Base-by-base conservation (phyloP, 2,329 filamentous ascomycete species). In the Cladosporium sp. region DNA sequence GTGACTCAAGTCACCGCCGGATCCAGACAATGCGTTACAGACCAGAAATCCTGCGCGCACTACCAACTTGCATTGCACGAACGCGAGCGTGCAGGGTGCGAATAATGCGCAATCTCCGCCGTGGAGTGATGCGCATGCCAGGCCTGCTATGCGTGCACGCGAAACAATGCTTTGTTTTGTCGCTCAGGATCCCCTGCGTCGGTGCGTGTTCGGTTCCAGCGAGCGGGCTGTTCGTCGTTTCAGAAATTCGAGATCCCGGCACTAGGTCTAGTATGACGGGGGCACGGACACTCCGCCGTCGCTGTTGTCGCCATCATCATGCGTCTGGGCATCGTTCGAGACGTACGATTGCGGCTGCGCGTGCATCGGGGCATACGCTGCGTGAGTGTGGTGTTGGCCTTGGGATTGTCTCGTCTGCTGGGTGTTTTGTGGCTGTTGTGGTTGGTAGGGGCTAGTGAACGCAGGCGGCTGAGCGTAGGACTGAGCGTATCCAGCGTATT, bases 401-500 rank as follows among this genome's bases (percentile, higher is more conserved):
- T 36, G 59, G 46, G 43, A 2, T 23, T 62, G 59, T 36, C 59
- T n/a, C 14, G 46, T 34, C 32, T 54, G 59, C 18, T 62, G 59
- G 23, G 32, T 43, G 61, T 28, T 49, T 23, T 58, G 62, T 26
- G 51, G 2, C n/a, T 64, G 62, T 30, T 68, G 25, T 32, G 61
- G 53, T 63, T 67, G 43, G 58, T 66, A 64, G 63, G 66, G 51
- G 43, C 66, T 66, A 63, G 68, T 26, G 58, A 66, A 67, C 18
- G 60, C 43, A 5, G 65, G 65, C n/a, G 65, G 60, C 53, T 64
- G 62, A 13, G 70, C 58, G 34, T 71, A 72, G 3, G 68, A 68
- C 43, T 67, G 49, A 21, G 66, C 59, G 34, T 70, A 72, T 10
- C 60, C 62, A 21, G 65, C 62, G 30, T 74, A 74, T 46, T 73